Conservation (phyloP, 2,329 filamentous ascomycete genomes). For the Alternaria triticina region DNA sequence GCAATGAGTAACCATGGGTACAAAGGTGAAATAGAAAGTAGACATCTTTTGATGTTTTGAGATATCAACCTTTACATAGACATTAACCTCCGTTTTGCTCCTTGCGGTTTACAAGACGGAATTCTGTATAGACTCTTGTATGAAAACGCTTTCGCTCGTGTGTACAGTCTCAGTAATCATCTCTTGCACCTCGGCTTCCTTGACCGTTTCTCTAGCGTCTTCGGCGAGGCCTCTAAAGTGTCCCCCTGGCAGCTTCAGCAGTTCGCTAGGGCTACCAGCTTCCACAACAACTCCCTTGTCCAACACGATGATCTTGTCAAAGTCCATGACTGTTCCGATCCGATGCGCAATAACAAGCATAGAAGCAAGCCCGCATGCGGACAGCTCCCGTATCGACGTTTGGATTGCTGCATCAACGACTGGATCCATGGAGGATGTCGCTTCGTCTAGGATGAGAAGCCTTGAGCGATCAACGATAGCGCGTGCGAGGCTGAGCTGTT, state of each 20-base stretch:
- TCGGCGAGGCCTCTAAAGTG: background rate
- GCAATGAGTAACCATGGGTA: no score
- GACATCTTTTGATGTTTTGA: no score
- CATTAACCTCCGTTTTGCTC: no score
- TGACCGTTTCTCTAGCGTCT: background rate
- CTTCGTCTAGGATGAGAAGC: slow-evolving; percentile 65
- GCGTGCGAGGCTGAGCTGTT: slow-evolving; percentile 63
- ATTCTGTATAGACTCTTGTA: no score
- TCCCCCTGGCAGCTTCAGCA: background rate
- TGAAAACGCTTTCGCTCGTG: no score
- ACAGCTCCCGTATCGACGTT: slow-evolving; percentile 5
- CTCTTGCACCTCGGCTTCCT: no score
- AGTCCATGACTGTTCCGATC: background rate
- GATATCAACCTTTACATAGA: no score
- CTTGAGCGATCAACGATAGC: slow-evolving; percentile 59
- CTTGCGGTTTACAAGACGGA: no score
- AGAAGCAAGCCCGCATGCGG: slow-evolving; percentile 12
- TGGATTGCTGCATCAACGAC: slow-evolving; percentile 6
- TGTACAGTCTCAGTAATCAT: no score
- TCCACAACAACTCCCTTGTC: background rate
- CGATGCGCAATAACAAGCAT: slow-evolving; percentile 6
- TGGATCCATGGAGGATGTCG: slow-evolving; percentile 24
- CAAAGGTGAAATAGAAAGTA: no score
- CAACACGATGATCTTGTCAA: background rate
- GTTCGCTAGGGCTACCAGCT: background rate